Evolutionary conservation across 257 asterid genomes (phyloP).

Genomic region (Ehretia macrophylla): DNA sequence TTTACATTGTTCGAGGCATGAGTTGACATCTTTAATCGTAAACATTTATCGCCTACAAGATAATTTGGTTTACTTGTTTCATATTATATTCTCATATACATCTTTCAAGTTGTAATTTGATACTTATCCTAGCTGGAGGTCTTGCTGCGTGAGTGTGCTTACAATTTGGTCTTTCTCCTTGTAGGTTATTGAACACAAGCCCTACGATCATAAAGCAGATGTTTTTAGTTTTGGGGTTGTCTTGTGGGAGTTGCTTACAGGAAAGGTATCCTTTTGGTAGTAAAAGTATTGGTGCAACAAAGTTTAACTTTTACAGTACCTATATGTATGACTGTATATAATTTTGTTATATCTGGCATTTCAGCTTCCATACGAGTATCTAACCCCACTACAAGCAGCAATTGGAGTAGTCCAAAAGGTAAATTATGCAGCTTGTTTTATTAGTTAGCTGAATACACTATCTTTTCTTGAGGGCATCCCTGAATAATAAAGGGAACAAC

Average conservation of each 20-base stretch:
- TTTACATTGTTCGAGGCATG: too few relatives aligned
- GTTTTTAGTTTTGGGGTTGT: conserved; percentile 92
- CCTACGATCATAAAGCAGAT: conserved; percentile 94
- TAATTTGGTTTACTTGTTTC: too few relatives aligned
- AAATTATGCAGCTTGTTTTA: conserved; percentile 12
- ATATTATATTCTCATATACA: background rate
- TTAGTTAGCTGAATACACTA: background rate
- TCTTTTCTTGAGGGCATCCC: background rate
- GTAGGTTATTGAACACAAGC: conserved; percentile 92
- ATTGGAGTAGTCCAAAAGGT: conserved; percentile 99
- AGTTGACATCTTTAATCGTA: too few relatives aligned
- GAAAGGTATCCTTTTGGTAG: conserved; percentile 56
- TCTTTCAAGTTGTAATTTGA: background rate
- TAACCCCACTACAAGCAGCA: conserved; percentile 96
- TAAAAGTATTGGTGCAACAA: background rate
- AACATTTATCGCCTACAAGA: too few relatives aligned
- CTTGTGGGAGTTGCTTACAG: conserved; percentile 87
- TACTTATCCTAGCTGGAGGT: conserved; percentile 8
- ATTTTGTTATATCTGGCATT: conserved; percentile 3
- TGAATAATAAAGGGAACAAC: background rate
- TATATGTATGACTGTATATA: conserved; percentile 3
- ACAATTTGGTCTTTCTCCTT: conserved; percentile 20
- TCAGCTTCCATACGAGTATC: conserved; percentile 94
- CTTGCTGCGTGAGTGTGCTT: conserved; percentile 16
- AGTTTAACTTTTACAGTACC: conserved; percentile 1